A percentile compares a stretch with the other conserved stretches of the same genome.
phyloP scores from a whole-genome alignment of 768 basidiomycete species.

The Boletus speciosus region DNA sequence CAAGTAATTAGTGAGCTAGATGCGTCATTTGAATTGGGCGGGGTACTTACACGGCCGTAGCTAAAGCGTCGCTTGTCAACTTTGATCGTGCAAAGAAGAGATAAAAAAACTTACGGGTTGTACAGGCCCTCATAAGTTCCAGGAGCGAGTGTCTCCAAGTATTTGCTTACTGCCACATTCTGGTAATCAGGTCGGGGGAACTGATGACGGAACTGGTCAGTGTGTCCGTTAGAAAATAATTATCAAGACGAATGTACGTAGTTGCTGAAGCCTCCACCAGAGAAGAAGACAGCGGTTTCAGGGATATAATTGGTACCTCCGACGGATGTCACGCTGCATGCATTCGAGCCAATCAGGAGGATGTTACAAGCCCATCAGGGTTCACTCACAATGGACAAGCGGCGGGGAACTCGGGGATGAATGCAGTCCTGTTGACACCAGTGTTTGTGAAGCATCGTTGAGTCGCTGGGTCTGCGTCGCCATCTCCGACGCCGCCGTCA shows the following conservation, averaged over 20 bases:
- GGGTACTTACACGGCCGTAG: constrained; percentile 48
- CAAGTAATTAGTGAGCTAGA: background rate
- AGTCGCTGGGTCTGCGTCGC: constrained; percentile 47
- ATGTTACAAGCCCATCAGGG: background rate
- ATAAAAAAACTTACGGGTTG: constrained; percentile 43
- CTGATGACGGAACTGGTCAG: constrained; percentile 25
- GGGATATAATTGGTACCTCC: constrained; percentile 62
- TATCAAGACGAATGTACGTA: constrained; percentile 38
- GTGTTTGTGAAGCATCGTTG: constrained; percentile 59
- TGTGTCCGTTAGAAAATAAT: background rate
- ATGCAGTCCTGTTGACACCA: constrained; percentile 49
- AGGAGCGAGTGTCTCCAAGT: constrained; percentile 42
- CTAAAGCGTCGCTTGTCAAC: constrained; percentile 24
- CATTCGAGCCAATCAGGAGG: background rate
- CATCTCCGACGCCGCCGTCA: constrained; percentile 68
- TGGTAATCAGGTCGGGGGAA: constrained; percentile 57
- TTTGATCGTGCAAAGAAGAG: background rate
- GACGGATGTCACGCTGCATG: constrained; percentile 61
- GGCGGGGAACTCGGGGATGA: constrained; percentile 61
- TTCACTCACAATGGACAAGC: constrained; percentile 50
- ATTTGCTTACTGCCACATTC: constrained; percentile 39
- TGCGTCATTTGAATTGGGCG: no score
- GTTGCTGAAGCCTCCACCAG: constrained; percentile 73
- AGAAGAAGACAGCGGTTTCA: constrained; percentile 58
- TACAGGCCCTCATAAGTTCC: constrained; percentile 56